Evolutionary conservation across 2,329 filamentous ascomycete species (phyloP), one percentile per base, ranked within the genome.

Genomic region (Cryphonectria japonica): DNA sequence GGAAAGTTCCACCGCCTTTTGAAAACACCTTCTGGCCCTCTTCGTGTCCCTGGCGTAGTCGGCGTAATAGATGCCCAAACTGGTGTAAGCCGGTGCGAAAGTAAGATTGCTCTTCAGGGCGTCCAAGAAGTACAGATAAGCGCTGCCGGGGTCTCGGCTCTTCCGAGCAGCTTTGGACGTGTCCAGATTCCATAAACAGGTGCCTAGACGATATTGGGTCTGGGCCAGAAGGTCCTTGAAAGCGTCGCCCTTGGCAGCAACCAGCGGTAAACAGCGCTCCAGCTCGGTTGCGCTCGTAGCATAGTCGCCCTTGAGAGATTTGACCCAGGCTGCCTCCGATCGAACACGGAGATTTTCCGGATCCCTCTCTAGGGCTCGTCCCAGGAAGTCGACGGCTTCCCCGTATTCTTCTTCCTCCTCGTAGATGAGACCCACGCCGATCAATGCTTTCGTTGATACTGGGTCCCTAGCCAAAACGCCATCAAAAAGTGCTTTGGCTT

Each of bases 1-100:
- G 0, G 96, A 99, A 3, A 99, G 83, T 79, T 99, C 96, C 66
- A 99, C 93, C 0, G 96, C 96, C 79, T 98, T 98, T 76, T 98
- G 93, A 77, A 98, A 98, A 78, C 95, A 98, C 74, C 93, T 91
- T n/a, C 93, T 88, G 11, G 95, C 94, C 77, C 97, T 87, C 77
- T 91, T 92, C 80, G 91, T 94, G 80, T 98, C 96, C 75, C 91
- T 94, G 69, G 89, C 92, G 78, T 98, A 98, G 77, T 98, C 95
- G 7, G 91, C 90, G 78, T 98, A 99, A 82, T 92, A 99, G 9
- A 95, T 85, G 22, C 96, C 96, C 5, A 99, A 87, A 74, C 91
- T 94, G 0, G 95, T 97, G 79, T 98, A 99, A 2, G 95, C 91
- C 0, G 96, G 93, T 0, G 96, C 95, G 79, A 92, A 94, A 76